Evolutionary conservation across 1,284 basidiomycete species (phyloP).

Genomic region (Phellopilus nigrolimitatus): DNA sequence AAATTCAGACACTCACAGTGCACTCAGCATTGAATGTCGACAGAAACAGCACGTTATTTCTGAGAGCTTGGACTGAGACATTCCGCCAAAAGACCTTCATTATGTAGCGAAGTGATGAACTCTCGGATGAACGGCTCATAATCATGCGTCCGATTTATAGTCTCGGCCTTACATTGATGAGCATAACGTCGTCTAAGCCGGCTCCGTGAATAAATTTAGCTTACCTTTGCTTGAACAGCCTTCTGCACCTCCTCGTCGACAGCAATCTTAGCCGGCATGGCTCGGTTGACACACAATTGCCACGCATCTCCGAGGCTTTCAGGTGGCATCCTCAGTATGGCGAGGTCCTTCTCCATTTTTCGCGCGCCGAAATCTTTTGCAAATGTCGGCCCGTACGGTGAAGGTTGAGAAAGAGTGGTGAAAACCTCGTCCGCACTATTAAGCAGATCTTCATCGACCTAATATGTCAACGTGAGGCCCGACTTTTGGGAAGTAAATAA

Average conservation of each 20-base stretch:
- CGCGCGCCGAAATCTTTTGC: conserved; percentile 42
- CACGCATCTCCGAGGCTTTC: conserved; percentile 37
- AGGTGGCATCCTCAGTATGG: conserved; percentile 41
- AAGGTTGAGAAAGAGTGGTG: conserved; percentile 29
- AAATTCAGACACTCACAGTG: no score
- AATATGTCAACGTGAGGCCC: background rate
- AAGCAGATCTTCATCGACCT: conserved; percentile 39
- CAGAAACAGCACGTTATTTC: no score
- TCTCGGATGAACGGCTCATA: conserved; percentile 54
- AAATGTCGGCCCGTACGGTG: conserved; percentile 30
- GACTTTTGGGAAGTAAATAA: background rate
- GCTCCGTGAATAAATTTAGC: no score
- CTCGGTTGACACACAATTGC: conserved; percentile 41
- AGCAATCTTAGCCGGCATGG: conserved; percentile 37
- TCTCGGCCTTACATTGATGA: conserved; percentile 40
- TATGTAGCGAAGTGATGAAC: conserved; percentile 41
- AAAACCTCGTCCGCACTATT: conserved; percentile 32
- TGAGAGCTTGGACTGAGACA: background rate
- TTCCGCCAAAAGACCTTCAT: conserved; percentile 39
- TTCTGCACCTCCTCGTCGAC: conserved; percentile 50
- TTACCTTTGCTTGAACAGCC: conserved; percentile 40
- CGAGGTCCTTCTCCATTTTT: conserved; percentile 39
- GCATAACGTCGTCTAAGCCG: no score
- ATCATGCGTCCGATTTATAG: conserved; percentile 52
- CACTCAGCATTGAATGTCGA: no score